These are phyloP conservation scores for Nigrospora oryzae DNA, from an alignment of 2,329 filamentous ascomycete genomes.

Conservation along the genomic window DNA sequence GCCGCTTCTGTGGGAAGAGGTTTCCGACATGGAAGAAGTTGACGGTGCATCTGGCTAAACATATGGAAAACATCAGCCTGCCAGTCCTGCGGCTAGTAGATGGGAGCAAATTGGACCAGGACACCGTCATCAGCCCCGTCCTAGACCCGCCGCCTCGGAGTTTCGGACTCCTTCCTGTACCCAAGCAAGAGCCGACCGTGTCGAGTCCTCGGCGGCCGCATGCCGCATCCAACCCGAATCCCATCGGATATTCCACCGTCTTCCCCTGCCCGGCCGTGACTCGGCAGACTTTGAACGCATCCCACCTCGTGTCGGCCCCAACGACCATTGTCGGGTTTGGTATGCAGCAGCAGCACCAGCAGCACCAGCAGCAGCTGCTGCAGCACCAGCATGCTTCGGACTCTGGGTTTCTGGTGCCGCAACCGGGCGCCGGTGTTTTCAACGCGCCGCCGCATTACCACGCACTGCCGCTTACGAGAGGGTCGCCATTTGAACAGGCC, in stretches of 20 bases:
- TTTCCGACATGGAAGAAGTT: slow-evolving; percentile 88
- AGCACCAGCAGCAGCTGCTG: not conserved
- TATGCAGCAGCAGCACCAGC: not conserved
- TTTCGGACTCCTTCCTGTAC: slow-evolving; percentile 21
- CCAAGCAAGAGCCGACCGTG: slow-evolving; percentile 19
- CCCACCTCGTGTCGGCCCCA: slow-evolving; percentile 3
- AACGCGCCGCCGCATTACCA: slow-evolving; percentile 16
- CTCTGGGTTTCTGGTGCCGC: slow-evolving; percentile 13
- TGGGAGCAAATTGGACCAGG: slow-evolving; percentile 41
- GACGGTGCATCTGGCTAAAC: slow-evolving; percentile 85
- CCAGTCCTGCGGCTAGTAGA: slow-evolving; percentile 61
- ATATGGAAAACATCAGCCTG: slow-evolving; percentile 87
- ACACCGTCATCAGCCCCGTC: slow-evolving; percentile 61
- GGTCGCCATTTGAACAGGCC: slow-evolving; percentile 13
- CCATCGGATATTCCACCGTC: slow-evolving; percentile 10
- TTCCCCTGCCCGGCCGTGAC: slow-evolving; percentile 10
- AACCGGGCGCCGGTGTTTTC: slow-evolving; percentile 7
- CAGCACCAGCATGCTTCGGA: slow-evolving; percentile 4
- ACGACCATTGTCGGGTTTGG: too few species aligned
- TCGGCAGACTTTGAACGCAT: slow-evolving; percentile 9
- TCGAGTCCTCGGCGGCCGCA: slow-evolving; percentile 11
- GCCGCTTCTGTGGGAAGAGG: slow-evolving; percentile 75
- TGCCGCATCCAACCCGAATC: slow-evolving; percentile 5
- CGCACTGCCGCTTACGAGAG: slow-evolving; percentile 20
- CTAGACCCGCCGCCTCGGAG: slow-evolving; percentile 42